Conservation (phyloP, 257 asterid genomes). For the Cynanchum wilfordii region DNA sequence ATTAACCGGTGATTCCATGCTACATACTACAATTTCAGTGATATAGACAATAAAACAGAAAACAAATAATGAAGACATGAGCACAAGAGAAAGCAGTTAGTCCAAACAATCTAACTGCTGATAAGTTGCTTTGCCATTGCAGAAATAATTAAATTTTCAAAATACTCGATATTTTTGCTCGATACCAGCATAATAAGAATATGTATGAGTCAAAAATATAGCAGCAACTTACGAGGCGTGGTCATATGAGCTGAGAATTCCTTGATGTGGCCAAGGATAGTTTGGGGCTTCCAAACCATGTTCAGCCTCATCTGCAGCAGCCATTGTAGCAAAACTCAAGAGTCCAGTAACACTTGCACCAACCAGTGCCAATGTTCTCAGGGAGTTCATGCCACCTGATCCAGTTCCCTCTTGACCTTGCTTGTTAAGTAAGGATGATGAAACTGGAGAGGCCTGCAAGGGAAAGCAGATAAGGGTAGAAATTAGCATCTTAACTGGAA, state of each 20-base stretch:
- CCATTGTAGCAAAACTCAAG: slow-evolving; percentile 57
- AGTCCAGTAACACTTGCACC: slow-evolving; percentile 60
- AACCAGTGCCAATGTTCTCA: slow-evolving; percentile 25
- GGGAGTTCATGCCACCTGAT: slow-evolving; percentile 41
- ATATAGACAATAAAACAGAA: neutral
- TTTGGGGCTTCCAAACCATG: slow-evolving; percentile 58
- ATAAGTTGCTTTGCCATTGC: neutral
- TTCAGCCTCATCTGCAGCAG: slow-evolving; percentile 79
- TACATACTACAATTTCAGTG: neutral
- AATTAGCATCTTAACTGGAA: neutral
- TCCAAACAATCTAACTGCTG: neutral
- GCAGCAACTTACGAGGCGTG: slow-evolving; percentile 63
- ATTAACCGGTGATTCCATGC: neutral
- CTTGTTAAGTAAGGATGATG: slow-evolving; percentile 20
- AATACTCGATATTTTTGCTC: neutral
- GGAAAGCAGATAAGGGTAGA: neutral
- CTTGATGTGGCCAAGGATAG: slow-evolving; percentile 77
- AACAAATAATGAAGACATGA: neutral
- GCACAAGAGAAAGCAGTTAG: neutral
- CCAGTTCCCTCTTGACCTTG: slow-evolving; percentile 33
- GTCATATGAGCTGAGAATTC: slow-evolving; percentile 71
- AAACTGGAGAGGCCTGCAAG: slow-evolving; percentile 22
- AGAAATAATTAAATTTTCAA: neutral
- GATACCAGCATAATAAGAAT: neutral
- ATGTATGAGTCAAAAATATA: slow-evolving; percentile 4